phyloP scores from a whole-genome alignment of 1,284 basidiomycete genomes.

The Apiotrichum veenhuisii region DNA sequence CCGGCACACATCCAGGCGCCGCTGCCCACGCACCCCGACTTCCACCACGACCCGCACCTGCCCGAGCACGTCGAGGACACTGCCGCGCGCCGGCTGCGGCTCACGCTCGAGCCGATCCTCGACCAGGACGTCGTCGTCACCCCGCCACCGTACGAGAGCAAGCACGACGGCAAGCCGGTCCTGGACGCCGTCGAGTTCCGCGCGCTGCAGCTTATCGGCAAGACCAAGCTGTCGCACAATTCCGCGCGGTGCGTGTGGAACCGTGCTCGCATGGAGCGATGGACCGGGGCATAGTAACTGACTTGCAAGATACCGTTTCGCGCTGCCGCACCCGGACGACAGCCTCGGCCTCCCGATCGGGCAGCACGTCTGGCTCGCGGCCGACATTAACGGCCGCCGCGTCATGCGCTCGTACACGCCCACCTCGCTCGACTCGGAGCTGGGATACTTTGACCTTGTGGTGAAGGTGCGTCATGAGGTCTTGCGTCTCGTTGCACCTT shows the following conservation, averaged over 20 bases:
- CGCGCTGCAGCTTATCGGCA: constrained; percentile 73
- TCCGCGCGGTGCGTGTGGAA: constrained; percentile 70
- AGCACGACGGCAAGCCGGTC: not conserved
- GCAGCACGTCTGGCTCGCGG: constrained; percentile 89
- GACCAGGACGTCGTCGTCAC: too few species aligned
- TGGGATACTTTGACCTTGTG: constrained; percentile 90
- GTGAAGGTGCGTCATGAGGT: constrained; percentile 88
- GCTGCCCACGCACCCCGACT: constrained; percentile 7
- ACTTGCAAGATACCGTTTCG: constrained; percentile 76
- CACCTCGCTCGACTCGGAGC: constrained; percentile 85
- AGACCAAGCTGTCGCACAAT: constrained; percentile 84
- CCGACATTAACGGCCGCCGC: constrained; percentile 85
- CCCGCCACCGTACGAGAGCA: not conserved
- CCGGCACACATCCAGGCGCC: constrained; percentile 4
- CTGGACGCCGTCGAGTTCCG: constrained; percentile 58
- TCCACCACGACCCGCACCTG: constrained; percentile 8
- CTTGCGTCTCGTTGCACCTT: too few species aligned
- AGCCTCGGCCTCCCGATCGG: constrained; percentile 90
- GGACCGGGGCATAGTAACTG: not conserved
- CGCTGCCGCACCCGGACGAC: constrained; percentile 66
- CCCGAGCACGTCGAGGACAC: not conserved
- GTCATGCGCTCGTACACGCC: constrained; percentile 92
- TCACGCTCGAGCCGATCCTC: too few species aligned
- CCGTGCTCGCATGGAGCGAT: too few species aligned
- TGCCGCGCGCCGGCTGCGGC: not conserved